Evolutionary conservation across 2,329 filamentous ascomycete genomes (phyloP).

Genomic region (Polytolypa hystricis): DNA sequence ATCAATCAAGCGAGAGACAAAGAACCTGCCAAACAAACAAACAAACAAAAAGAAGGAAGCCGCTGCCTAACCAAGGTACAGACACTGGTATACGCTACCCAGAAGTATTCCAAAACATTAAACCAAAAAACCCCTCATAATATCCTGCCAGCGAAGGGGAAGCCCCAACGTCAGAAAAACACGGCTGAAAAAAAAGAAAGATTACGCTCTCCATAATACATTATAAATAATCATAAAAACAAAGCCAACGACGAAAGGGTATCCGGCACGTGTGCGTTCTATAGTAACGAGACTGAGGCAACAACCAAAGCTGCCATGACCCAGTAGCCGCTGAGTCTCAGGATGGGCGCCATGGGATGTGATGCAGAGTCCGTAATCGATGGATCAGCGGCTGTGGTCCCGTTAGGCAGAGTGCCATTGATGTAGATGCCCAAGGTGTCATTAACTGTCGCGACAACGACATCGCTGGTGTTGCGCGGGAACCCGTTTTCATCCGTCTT

Average conservation of each 20-base stretch:
- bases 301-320: conserved; percentile 28
- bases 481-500: conserved; percentile 25
- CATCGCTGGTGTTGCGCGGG: conserved; percentile 27
- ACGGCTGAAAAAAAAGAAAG: background rate
- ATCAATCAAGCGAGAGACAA: too few relatives aligned
- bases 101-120: too few relatives aligned
- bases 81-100: too few relatives aligned
- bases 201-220: conserved; percentile 2
- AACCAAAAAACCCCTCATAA: too few relatives aligned
- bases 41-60: too few relatives aligned
- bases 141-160: too few relatives aligned
- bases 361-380: conserved; percentile 12
- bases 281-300: conserved; percentile 26
- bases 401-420: conserved; percentile 38
- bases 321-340: conserved; percentile 32
- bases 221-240: conserved; percentile 4
- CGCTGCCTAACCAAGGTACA: too few relatives aligned
- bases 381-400: conserved; percentile 30
- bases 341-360: conserved; percentile 12
- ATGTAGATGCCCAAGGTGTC: conserved; percentile 35
- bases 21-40: too few relatives aligned
- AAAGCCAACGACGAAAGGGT: too few relatives aligned
- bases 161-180: too few relatives aligned
- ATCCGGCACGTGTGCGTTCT: too few relatives aligned
- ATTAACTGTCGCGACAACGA: conserved; percentile 30